phyloP scores from a whole-genome alignment of 495 filamentous ascomycete genomes.

The Daldinia bambusicola region DNA sequence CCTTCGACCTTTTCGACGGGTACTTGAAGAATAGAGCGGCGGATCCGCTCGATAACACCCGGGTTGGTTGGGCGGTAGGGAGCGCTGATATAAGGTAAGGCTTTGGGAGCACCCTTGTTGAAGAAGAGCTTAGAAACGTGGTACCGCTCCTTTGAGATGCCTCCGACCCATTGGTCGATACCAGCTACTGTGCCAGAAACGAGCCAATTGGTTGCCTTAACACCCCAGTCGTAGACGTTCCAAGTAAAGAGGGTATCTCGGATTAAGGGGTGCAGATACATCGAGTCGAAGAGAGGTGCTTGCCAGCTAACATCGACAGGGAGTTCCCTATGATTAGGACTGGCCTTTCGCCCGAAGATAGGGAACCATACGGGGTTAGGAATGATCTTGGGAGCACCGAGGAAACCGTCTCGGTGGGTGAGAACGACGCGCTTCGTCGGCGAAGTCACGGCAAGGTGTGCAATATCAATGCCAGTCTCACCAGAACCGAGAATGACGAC shows the following conservation, averaged over 20 bases:
- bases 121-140: slow-evolving; percentile 48
- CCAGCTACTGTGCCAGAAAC: slow-evolving; percentile 53
- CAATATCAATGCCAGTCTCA: slow-evolving; percentile 57
- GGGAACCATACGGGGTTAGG: slow-evolving; percentile 47
- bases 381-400: slow-evolving; percentile 53
- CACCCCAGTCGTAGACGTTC: slow-evolving; percentile 55
- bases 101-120: slow-evolving; percentile 53
- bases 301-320: slow-evolving; percentile 46
- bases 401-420: slow-evolving; percentile 56
- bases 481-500: slow-evolving; percentile 57
- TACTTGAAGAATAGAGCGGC: slow-evolving; percentile 44
- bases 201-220: slow-evolving; percentile 53
- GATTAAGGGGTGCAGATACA: slow-evolving; percentile 50
- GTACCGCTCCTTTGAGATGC: slow-evolving; percentile 42
- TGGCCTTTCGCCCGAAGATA: slow-evolving; percentile 44
- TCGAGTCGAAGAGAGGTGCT: slow-evolving; percentile 52
- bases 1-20: slow-evolving; percentile 35
- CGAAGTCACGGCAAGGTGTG: slow-evolving; percentile 54
- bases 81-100: slow-evolving; percentile 52
- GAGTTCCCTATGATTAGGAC: slow-evolving; percentile 10
- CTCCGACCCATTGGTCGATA: slow-evolving; percentile 55
- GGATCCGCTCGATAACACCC: slow-evolving; percentile 24
- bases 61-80: slow-evolving; percentile 47
- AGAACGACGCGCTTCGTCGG: slow-evolving; percentile 53
- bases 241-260: slow-evolving; percentile 50